Percentiles rank a stretch among this genome's conserved stretches.
Conservation (phyloP, 495 filamentous ascomycete genomes). For the Usnea hakonensis region DNA sequence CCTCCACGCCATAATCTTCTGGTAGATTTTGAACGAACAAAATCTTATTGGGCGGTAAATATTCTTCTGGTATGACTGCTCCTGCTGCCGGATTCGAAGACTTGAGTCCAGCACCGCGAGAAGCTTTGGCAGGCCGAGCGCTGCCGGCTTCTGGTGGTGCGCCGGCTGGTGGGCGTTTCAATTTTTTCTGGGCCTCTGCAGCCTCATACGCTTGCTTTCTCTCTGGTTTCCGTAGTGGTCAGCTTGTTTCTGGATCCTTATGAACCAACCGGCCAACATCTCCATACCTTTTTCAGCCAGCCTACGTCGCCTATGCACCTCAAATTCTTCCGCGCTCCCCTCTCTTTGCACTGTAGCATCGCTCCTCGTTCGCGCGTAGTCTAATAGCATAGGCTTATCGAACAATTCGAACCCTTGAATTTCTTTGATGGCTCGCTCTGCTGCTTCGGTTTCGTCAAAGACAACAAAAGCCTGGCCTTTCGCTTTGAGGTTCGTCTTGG, state of each 20-base stretch:
- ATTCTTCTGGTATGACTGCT: slow-evolving; percentile 88
- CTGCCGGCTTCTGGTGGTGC: slow-evolving; percentile 40
- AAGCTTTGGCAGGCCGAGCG: slow-evolving; percentile 61
- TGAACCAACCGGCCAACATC: not conserved
- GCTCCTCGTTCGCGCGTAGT: slow-evolving; percentile 75
- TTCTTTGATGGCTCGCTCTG: slow-evolving; percentile 74
- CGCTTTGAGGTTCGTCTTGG: slow-evolving; percentile 83
- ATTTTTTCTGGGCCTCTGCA: slow-evolving; percentile 71
- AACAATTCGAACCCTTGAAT: slow-evolving; percentile 92
- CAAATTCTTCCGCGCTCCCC: slow-evolving; percentile 72
- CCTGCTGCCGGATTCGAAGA: slow-evolving; percentile 59
- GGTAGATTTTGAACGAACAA: slow-evolving; percentile 94
- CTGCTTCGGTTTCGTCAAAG: slow-evolving; percentile 71
- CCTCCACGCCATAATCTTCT: slow-evolving; percentile 74
- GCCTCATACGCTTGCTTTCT: slow-evolving; percentile 84
- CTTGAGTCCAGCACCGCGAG: slow-evolving; percentile 74
- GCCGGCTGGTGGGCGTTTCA: slow-evolving; percentile 62
- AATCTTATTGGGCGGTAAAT: slow-evolving; percentile 93
- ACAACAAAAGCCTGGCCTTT: slow-evolving; percentile 97
- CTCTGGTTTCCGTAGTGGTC: slow-evolving; percentile 46
- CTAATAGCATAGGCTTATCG: slow-evolving; percentile 83
- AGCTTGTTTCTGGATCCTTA: not conserved
- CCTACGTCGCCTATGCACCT: slow-evolving; percentile 76
- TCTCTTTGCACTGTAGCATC: slow-evolving; percentile 75
- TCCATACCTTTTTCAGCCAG: slow-evolving; percentile 81